These are phyloP conservation scores for Tetrapyrgos nigripes DNA, from an alignment of 1,284 basidiomycete genomes.

Conservation along the genomic window DNA sequence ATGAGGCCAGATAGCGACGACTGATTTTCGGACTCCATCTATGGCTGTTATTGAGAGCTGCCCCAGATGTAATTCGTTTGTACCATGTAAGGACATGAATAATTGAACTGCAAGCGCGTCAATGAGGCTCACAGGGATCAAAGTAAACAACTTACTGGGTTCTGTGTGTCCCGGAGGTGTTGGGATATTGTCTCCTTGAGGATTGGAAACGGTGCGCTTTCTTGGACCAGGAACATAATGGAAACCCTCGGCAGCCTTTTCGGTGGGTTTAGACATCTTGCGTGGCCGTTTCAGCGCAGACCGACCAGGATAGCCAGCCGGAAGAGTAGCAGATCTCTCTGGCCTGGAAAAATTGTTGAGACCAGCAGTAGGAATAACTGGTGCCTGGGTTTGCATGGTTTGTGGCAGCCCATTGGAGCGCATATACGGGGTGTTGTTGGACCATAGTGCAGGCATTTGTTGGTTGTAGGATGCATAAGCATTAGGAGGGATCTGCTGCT, in stretches of 20 bases:
- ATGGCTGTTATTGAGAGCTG: conserved; percentile 49
- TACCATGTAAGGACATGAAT: conserved; percentile 60
- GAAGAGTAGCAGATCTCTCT: conserved; percentile 5
- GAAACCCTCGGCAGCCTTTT: not conserved
- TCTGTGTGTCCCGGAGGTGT: not conserved
- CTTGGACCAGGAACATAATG: conserved; percentile 8
- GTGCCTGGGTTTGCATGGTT: conserved; percentile 12
- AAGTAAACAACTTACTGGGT: not conserved
- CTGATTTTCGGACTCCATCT: conserved; percentile 44
- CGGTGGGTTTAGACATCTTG: not conserved
- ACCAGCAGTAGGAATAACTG: conserved; percentile 4
- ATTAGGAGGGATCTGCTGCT: conserved; percentile 17
- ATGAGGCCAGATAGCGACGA: conserved; percentile 51
- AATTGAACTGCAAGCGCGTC: conserved; percentile 47
- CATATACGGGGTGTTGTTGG: conserved; percentile 2
- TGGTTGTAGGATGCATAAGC: conserved; percentile 12
- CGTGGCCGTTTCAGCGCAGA: conserved; percentile 62
- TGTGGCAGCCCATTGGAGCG: conserved; percentile 2
- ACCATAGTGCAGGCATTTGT: conserved; percentile 5
- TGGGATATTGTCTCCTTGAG: not conserved
- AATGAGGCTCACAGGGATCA: not conserved
- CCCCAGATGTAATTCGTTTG: conserved; percentile 52
- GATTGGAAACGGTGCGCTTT: conserved; percentile 11
- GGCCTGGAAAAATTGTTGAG: not conserved
- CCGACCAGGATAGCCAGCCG: not conserved